Base-by-base conservation (phyloP, 192 early-diverging fungal species). In the Podila horticola region DNA sequence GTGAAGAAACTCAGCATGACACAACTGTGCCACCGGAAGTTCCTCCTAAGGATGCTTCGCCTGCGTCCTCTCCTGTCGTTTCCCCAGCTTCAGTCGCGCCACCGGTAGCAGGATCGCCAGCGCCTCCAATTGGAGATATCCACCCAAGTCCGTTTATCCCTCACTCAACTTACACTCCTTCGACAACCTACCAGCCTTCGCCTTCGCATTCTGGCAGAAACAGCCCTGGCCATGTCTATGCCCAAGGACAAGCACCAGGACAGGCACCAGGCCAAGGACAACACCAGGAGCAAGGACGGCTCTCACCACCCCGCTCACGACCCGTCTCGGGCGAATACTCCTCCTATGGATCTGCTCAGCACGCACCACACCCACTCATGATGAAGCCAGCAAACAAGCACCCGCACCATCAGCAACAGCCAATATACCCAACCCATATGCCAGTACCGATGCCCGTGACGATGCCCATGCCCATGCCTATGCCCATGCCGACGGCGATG, bases 71-170 rank as follows among this genome's bases (percentile, higher is more conserved):
- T 5, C 52, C 52, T 7, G 52, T 24, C 8, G n/a, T 26, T 20
- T 22, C 52, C 5, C 22, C 52, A 55, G 22, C 51, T 19, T 20
- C 51, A 20, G 52, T 51, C 9, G 20, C 60, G n/a, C 31, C 9
- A 12, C 11, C 51, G 30, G 29, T 34, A 7, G 22, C 33, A 13
- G 8, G 50, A 55, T 31, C 38, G 11, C 24, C 58, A 36, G 50
- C 57, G 19, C 28, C 51, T 1, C 28, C 62, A 22, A 15, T 51
- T 19, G 34, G 34, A n/a, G 20, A 15, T 10, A 29, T 15, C 12
- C 60, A 60, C 20, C 62, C 66, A n/a, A 79, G 76, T 31, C 76
- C 76, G 5, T 79, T 79, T 58, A 65, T 72, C 7, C 70, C 76
- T 31, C 64, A 79, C 0, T 58, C 70, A 7, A 79, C 70, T 2